A percentile compares a stretch with the other conserved stretches of the same genome.
Evolutionary conservation across 495 filamentous ascomycete genomes (phyloP).

Genomic region (Melanomma pulvis-pyrius): DNA sequence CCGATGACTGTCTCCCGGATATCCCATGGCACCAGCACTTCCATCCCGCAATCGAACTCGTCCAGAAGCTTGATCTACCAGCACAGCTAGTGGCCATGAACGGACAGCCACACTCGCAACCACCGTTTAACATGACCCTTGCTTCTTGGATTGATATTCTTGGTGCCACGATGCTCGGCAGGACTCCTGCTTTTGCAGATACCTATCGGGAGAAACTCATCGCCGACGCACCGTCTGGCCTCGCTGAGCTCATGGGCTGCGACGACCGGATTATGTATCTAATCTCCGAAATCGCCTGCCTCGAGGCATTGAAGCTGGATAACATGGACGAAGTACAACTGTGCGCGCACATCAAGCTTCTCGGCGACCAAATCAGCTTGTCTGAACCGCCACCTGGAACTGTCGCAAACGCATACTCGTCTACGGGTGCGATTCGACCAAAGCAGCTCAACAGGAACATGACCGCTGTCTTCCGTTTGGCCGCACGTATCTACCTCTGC

Average conservation of each 20-base stretch:
- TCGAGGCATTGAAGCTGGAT: conserved; percentile 83
- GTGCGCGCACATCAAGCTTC: conserved; percentile 78
- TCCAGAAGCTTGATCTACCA: conserved; percentile 81
- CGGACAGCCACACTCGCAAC: conserved; percentile 58
- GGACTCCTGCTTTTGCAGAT: conserved; percentile 83
- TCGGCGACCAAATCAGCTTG: conserved; percentile 78
- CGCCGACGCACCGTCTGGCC: conserved; percentile 67
- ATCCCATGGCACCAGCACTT: conserved; percentile 98
- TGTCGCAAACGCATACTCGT: conserved; percentile 45
- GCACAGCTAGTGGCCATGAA: conserved; percentile 59
- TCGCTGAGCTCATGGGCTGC: conserved; percentile 95
- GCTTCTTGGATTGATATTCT: conserved; percentile 97
- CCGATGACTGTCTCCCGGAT: conserved; percentile 84
- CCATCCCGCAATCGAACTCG: conserved; percentile 80
- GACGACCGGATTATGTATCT: conserved; percentile 98
- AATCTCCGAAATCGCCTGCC: conserved; percentile 94
- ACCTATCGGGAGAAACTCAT: conserved; percentile 91
- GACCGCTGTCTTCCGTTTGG: conserved; percentile 84
- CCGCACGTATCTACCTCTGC: conserved; percentile 93
- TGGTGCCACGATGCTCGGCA: conserved; percentile 87
- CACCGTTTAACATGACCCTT: conserved; percentile 93
- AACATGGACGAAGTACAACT: conserved; percentile 80
- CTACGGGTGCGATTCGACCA: conserved; percentile 75
- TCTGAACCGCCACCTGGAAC: conserved; percentile 60
- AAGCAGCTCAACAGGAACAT: conserved; percentile 83